Conservation (phyloP, 495 filamentous ascomycete genomes). For the Aspergillus funiculosus region DNA sequence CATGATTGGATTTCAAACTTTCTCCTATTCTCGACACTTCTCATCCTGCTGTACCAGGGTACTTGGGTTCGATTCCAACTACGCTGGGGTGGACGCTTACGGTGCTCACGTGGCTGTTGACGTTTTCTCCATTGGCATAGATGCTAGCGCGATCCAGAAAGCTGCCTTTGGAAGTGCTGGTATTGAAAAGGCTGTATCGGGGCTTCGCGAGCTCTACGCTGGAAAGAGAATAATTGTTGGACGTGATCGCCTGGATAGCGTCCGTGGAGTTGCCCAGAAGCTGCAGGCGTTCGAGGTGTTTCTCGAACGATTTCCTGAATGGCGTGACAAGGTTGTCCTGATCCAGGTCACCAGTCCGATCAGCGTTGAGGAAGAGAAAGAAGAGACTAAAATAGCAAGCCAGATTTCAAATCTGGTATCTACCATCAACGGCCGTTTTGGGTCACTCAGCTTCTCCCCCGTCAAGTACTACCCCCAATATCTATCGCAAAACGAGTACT, state of each 20-base stretch:
- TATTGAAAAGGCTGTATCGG: conserved; percentile 59
- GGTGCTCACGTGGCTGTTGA: conserved; percentile 82
- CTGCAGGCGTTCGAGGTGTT: conserved; percentile 88
- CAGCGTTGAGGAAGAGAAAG: conserved; percentile 63
- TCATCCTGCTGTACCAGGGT: conserved; percentile 86
- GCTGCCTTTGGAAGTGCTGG: conserved; percentile 61
- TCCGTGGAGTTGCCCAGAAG: conserved; percentile 87
- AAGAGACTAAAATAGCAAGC: conserved; percentile 68
- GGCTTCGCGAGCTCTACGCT: conserved; percentile 64
- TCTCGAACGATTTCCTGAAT: conserved; percentile 78
- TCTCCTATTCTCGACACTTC: conserved; percentile 88
- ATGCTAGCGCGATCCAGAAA: conserved; percentile 63
- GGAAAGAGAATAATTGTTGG: conserved; percentile 91
- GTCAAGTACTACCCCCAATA: conserved; percentile 93
- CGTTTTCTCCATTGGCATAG: conserved; percentile 87
- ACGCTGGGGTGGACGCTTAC: conserved; percentile 78
- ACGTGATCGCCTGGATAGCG: conserved; percentile 84
- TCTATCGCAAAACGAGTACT: conserved; percentile 79
- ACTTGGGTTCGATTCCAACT: conserved; percentile 73
- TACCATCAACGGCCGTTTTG: conserved; percentile 83
- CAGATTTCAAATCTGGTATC: conserved; percentile 83
- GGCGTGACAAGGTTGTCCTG: conserved; percentile 85
- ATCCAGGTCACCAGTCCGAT: conserved; percentile 92
- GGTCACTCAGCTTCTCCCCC: conserved; percentile 76
- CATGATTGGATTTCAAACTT: conserved; percentile 88